phyloP scores from a whole-genome alignment of 1,284 basidiomycete species.

The Bondarzewia mesenterica region DNA sequence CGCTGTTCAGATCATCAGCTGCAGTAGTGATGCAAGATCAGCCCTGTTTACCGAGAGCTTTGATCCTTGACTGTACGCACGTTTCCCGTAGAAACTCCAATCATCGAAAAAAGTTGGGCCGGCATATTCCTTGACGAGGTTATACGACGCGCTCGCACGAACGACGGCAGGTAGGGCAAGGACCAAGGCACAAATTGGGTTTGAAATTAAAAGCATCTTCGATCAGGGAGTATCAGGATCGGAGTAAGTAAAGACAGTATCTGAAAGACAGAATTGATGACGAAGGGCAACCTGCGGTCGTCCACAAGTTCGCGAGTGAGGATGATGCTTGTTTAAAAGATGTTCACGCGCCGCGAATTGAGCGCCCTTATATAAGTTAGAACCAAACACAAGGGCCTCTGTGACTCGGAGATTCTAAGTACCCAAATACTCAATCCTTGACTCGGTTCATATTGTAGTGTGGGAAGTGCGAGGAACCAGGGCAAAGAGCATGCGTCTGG shows the following conservation, averaged over 20 bases:
- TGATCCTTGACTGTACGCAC: constrained; percentile 19
- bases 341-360: too few species aligned
- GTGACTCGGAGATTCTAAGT: too few species aligned
- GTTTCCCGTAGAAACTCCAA: constrained; percentile 29
- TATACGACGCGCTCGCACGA: constrained; percentile 19
- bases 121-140: constrained; percentile 26
- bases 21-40: not conserved
- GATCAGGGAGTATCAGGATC: not conserved
- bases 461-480: too few species aligned
- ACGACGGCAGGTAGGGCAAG: constrained; percentile 8
- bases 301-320: too few species aligned
- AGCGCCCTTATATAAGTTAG: too few species aligned
- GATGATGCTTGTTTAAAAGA: too few species aligned
- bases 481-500: too few species aligned
- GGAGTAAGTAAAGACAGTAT: not conserved
- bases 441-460: too few species aligned
- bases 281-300: too few species aligned
- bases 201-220: not conserved
- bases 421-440: too few species aligned
- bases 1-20: constrained; percentile 68
- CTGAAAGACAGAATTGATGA: not conserved
- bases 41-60: not conserved
- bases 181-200: not conserved
- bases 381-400: too few species aligned
- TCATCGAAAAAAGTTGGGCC: constrained; percentile 31